These are phyloP conservation scores for Schizopora paradoxa DNA, from an alignment of 1,284 basidiomycete species.

Conservation along the genomic window DNA sequence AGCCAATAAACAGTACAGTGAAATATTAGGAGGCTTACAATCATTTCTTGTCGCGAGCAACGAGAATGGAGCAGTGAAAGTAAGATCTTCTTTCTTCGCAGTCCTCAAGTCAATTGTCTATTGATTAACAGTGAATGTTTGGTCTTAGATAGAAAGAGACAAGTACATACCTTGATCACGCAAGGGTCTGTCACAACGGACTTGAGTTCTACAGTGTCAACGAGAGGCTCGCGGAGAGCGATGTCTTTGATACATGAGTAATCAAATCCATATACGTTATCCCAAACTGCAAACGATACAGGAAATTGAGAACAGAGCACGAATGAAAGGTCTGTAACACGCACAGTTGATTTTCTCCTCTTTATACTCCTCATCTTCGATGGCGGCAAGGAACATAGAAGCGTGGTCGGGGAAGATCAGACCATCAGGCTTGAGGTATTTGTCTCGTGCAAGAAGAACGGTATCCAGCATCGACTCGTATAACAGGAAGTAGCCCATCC, in stretches of 20 bases:
- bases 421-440: slow-evolving; percentile 88
- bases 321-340: slow-evolving; percentile 26
- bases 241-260: slow-evolving; percentile 99
- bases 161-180: slow-evolving; percentile 61
- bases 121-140: slow-evolving; percentile 13
- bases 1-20: slow-evolving; percentile 11
- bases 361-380: slow-evolving; percentile 99
- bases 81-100: slow-evolving; percentile 92
- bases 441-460: slow-evolving; percentile 93
- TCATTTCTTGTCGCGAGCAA: slow-evolving; percentile 87
- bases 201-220: slow-evolving; percentile 96
- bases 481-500: slow-evolving; percentile 95
- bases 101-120: slow-evolving; percentile 89
- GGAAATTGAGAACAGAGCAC: slow-evolving; percentile 1
- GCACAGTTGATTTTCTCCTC: slow-evolving; percentile 99
- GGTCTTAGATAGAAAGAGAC: slow-evolving; percentile 4
- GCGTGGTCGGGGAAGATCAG: slow-evolving; percentile 97
- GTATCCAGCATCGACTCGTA: slow-evolving; percentile 99
- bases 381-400: slow-evolving; percentile 90
- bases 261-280: slow-evolving; percentile 99
- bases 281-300: slow-evolving; percentile 77
- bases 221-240: slow-evolving; percentile 91
- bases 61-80: slow-evolving; percentile 79
- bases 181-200: slow-evolving; percentile 89
- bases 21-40: slow-evolving; percentile 50